Conservation (phyloP, 1,139 yeast species). For the Suhomyces bribrorum region DNA sequence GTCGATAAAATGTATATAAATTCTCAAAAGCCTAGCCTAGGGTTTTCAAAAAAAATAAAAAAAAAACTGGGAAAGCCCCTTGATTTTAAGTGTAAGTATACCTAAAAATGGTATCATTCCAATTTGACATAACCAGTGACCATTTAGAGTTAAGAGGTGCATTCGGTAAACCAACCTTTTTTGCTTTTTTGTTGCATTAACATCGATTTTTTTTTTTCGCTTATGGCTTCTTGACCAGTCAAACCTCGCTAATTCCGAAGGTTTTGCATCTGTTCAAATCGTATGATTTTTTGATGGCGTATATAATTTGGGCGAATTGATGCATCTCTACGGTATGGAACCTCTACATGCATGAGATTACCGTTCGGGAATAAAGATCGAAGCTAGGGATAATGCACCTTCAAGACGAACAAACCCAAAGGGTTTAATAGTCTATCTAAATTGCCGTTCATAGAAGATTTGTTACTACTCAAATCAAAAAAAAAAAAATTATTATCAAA, state of each 20-base stretch:
- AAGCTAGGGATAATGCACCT: slow-evolving; percentile 3
- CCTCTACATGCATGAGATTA: neutral
- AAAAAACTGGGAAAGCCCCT: neutral
- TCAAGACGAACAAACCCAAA: slow-evolving; percentile 6
- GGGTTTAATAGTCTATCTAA: neutral
- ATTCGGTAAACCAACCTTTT: neutral
- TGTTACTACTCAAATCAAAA: too few relatives aligned
- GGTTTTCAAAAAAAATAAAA: too few relatives aligned
- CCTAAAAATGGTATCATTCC: neutral
- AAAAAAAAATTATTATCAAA: too few relatives aligned
- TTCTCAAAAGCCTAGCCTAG: too few relatives aligned
- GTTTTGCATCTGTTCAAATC: slow-evolving; percentile 2
- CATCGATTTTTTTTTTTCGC: neutral
- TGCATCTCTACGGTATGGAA: slow-evolving; percentile 6
- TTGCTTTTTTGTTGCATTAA: neutral
- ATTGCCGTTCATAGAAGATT: neutral
- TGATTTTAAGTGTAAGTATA: neutral
- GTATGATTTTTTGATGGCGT: slow-evolving; percentile 9
- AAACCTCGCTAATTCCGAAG: neutral
- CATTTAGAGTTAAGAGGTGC: neutral
- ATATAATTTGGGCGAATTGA: slow-evolving; percentile 3
- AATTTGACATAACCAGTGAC: neutral
- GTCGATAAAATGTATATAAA: too few relatives aligned
- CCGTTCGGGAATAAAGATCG: neutral
- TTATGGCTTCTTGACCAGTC: neutral